These are phyloP conservation scores for Didymella sp. DNA, from an alignment of 2,329 filamentous ascomycete genomes.

Conservation along the genomic window DNA sequence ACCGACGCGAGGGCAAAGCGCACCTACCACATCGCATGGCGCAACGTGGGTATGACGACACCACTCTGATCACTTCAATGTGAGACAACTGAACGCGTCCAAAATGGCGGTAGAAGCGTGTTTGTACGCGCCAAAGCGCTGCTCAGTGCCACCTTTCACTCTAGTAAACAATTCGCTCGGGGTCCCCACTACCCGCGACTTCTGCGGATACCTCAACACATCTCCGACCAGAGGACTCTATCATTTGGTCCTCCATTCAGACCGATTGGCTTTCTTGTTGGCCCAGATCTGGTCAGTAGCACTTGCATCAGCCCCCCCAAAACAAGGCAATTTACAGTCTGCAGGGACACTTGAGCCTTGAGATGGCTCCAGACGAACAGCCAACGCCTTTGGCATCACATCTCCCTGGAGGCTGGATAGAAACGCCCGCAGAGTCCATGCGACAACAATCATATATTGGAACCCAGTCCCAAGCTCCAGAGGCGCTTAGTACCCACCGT, in stretches of 20 bases:
- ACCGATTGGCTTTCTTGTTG: not conserved
- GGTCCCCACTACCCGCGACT: not conserved
- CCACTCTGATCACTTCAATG: constrained; percentile 21
- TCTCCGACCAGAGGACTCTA: not conserved
- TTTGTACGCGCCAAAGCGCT: constrained; percentile 12
- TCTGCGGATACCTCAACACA: not conserved
- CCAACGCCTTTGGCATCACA: constrained; percentile 42
- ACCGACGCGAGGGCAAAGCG: constrained; percentile 17
- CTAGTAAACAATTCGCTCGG: constrained; percentile 2
- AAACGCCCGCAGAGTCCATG: constrained; percentile 40
- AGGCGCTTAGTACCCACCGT: constrained; percentile 5
- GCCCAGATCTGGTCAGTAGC: constrained; percentile 1
- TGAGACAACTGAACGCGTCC: constrained; percentile 13
- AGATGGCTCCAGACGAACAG: constrained; percentile 40
- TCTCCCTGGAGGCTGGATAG: constrained; percentile 47
- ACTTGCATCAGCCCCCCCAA: not conserved
- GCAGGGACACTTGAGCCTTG: constrained; percentile 6
- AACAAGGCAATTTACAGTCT: not conserved
- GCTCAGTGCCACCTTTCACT: constrained; percentile 3
- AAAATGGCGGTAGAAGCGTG: constrained; percentile 18
- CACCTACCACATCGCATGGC: constrained; percentile 16
- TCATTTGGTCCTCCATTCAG: not conserved
- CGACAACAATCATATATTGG: constrained; percentile 36
- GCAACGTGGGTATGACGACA: constrained; percentile 27
- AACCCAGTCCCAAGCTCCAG: constrained; percentile 19